Conservation (phyloP, 179 eudicot species). For the Pouteria campechiana region DNA sequence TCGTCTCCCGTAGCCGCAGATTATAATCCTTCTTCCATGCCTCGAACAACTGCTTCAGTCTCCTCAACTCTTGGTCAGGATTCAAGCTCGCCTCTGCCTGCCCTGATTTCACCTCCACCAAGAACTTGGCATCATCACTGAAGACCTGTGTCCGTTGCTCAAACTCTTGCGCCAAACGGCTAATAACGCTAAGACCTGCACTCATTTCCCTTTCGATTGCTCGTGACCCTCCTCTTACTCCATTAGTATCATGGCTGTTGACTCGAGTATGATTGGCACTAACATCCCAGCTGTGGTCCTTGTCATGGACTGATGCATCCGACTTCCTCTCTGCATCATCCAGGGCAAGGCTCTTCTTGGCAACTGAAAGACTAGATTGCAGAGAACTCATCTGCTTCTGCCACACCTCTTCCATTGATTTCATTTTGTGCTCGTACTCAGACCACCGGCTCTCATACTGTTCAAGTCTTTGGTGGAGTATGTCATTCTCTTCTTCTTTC, state of each 20-base stretch:
- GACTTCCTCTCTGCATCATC: constrained; percentile 78
- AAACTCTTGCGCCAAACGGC: constrained; percentile 81
- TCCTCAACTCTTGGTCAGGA: constrained; percentile 72
- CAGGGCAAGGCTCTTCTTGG: constrained; percentile 74
- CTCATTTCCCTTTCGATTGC: no score
- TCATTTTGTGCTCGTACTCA: constrained; percentile 91
- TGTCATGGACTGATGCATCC: constrained; percentile 61
- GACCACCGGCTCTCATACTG: constrained; percentile 96
- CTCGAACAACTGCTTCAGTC: constrained; percentile 86
- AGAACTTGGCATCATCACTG: constrained; percentile 84
- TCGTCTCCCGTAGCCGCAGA: constrained; percentile 68
- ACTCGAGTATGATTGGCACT: constrained; percentile 34
- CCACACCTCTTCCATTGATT: constrained; percentile 99
- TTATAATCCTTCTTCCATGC: constrained; percentile 95
- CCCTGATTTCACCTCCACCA: constrained; percentile 95
- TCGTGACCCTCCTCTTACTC: no score
- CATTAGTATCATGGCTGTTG: constrained; percentile 41
- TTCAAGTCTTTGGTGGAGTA: constrained; percentile 80
- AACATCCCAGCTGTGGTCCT: constrained; percentile 46
- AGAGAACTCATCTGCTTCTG: constrained; percentile 98
- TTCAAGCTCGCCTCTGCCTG: constrained; percentile 69
- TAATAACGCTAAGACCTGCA: constrained; percentile 71
- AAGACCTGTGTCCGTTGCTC: constrained; percentile 92
- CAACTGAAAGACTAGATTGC: constrained; percentile 91
- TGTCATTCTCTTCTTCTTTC: constrained; percentile 87